Percentiles rank a stretch among this genome's conserved stretches.
These are phyloP conservation scores for Sclerotinia glacialis DNA, from an alignment of 2,329 filamentous ascomycete genomes.

Conservation along the genomic window DNA sequence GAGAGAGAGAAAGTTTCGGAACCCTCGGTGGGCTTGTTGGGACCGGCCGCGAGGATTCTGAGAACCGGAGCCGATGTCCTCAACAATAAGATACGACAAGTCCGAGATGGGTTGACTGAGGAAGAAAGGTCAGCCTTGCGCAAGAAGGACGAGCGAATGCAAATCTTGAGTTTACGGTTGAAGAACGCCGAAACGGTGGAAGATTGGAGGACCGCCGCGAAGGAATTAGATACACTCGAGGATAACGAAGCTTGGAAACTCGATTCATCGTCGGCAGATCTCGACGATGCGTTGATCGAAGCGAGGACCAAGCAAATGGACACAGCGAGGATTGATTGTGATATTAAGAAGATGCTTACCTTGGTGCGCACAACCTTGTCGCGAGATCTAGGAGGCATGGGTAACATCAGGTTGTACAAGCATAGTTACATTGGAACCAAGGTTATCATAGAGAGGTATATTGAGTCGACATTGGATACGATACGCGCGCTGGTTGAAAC, in stretches of 20 bases:
- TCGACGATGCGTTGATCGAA: constrained; percentile 66
- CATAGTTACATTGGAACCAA: constrained; percentile 87
- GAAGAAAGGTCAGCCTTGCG: constrained; percentile 49
- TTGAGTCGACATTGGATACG: constrained; percentile 72
- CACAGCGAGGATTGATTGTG: constrained; percentile 66
- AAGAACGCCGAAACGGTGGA: constrained; percentile 63
- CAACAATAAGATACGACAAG: constrained; percentile 32
- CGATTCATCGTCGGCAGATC: constrained; percentile 50
- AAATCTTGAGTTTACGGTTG: constrained; percentile 62
- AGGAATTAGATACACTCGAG: constrained; percentile 74
- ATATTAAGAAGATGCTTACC: constrained; percentile 75
- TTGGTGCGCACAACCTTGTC: constrained; percentile 77
- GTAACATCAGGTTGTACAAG: constrained; percentile 75
- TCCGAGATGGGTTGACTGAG: constrained; percentile 37
- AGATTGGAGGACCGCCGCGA: constrained; percentile 74
- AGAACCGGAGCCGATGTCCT: constrained; percentile 32
- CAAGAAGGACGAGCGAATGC: constrained; percentile 56
- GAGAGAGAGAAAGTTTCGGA: constrained; percentile 1
- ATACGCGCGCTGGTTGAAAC: constrained; percentile 69
- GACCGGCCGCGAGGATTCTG: constrained; percentile 33
- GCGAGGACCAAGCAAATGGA: constrained; percentile 71
- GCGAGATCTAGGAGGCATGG: constrained; percentile 82
- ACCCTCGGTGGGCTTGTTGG: constrained; percentile 30
- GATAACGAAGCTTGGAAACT: constrained; percentile 80
- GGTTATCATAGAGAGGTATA: constrained; percentile 80